These are phyloP conservation scores for Pleurotus salmoneostramineus DNA, from an alignment of 768 basidiomycete species.

Conservation along the genomic window DNA sequence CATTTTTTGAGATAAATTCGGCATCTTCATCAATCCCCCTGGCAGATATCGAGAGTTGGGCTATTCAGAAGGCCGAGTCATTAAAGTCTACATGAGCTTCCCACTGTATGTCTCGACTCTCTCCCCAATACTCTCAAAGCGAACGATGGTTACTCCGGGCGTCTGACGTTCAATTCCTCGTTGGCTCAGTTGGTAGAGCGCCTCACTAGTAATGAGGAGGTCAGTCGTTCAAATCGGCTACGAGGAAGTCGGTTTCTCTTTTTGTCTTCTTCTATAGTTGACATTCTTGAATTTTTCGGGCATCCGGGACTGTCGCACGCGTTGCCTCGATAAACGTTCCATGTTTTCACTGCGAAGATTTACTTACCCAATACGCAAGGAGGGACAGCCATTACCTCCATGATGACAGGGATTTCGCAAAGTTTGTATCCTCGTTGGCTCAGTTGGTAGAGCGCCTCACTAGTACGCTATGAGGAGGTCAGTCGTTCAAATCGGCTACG, in stretches of 20 bases:
- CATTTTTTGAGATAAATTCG: conserved; percentile 33
- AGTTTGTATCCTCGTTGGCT: conserved; percentile 2
- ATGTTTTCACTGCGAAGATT: no score
- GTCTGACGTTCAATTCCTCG: not conserved
- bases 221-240: conserved; percentile 9
- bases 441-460: conserved; percentile 9
- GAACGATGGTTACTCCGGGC: not conserved
- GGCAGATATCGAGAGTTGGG: conserved; percentile 61
- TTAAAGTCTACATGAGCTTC: not conserved
- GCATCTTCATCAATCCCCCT: conserved; percentile 54
- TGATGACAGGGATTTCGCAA: conserved; percentile 14
- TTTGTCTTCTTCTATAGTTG: not conserved
- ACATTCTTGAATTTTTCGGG: not conserved
- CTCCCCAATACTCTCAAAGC: not conserved
- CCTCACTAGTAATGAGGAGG: conserved; percentile 9
- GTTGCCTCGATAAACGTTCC: no score
- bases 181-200: conserved; percentile 9
- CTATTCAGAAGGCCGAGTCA: conserved; percentile 43
- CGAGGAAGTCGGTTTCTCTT: not conserved
- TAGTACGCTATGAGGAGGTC: conserved; percentile 7
- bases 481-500: conserved; percentile 9
- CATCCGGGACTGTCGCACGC: no score
- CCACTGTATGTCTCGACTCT: not conserved
- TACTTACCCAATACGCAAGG: no score
- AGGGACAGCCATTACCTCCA: conserved; percentile 19